These are phyloP conservation scores for Claviceps arundinis DNA, from an alignment of 2,329 filamentous ascomycete genomes.

Conservation along the genomic window DNA sequence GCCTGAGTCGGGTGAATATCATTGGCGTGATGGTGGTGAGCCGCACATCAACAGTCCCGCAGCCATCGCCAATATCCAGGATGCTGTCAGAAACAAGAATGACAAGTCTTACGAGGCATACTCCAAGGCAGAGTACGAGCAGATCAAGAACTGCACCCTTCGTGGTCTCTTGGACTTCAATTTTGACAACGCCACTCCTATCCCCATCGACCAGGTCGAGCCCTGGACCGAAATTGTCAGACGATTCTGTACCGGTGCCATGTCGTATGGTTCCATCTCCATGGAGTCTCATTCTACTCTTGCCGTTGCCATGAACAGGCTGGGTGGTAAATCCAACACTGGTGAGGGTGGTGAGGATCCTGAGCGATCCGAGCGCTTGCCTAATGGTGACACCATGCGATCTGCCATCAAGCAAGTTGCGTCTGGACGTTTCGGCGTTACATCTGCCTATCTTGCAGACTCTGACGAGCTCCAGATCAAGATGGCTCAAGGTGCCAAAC, in stretches of 20 bases:
- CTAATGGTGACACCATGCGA: conserved; percentile 92
- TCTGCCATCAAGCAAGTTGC: conserved; percentile 97
- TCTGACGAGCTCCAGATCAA: conserved; percentile 97
- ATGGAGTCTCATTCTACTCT: conserved; percentile 97
- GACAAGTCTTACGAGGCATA: conserved; percentile 98
- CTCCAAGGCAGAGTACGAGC: conserved; percentile 82
- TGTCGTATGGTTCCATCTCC: conserved; percentile 97
- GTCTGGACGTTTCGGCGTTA: conserved; percentile 91
- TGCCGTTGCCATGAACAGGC: conserved; percentile 90
- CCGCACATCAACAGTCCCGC: conserved; percentile 89
- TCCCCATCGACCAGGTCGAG: conserved; percentile 93
- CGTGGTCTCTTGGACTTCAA: conserved; percentile 92
- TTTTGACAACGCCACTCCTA: conserved; percentile 71
- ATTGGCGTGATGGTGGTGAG: conserved; percentile 95
- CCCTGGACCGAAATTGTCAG: conserved; percentile 97
- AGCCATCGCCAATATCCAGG: conserved; percentile 92
- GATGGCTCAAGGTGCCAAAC: conserved; percentile 98
- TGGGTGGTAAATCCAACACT: conserved; percentile 95
- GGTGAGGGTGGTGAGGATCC: conserved; percentile 95
- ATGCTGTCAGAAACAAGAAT: conserved; percentile 92
- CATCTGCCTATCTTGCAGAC: conserved; percentile 85
- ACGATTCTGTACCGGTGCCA: conserved; percentile 90
- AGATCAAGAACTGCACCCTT: conserved; percentile 91
- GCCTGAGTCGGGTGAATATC: conserved; percentile 88
- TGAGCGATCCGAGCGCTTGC: conserved; percentile 72